These are phyloP conservation scores for Amauroascus verrucosus DNA, from an alignment of 2,329 filamentous ascomycete species.

Conservation along the genomic window DNA sequence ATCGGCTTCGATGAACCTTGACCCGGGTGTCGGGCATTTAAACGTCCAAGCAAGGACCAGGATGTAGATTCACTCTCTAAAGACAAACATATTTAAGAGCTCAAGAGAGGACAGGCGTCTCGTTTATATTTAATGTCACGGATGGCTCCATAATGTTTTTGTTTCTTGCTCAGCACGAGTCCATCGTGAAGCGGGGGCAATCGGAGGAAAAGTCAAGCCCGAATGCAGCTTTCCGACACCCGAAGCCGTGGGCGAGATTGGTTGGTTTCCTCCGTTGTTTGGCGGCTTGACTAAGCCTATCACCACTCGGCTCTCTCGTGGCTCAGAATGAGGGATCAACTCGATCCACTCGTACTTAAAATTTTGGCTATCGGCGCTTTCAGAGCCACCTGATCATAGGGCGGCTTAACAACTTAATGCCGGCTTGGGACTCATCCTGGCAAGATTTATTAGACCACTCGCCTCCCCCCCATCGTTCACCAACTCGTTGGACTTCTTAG, in stretches of 20 bases:
- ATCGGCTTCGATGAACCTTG: not conserved
- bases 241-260: constrained; percentile 8
- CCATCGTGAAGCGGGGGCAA: too few species aligned
- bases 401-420: constrained; percentile 1
- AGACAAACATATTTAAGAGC: not conserved
- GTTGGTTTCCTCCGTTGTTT: not conserved
- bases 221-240: not conserved
- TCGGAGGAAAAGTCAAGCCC: too few species aligned
- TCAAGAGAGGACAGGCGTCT: not conserved
- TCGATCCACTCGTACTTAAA: not conserved
- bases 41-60: not conserved
- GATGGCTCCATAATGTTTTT: too few species aligned
- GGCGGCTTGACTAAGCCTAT: constrained; percentile 9
- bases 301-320: not conserved
- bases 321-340: not conserved
- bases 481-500: too few species aligned
- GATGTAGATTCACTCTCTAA: not conserved
- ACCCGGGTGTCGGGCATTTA: constrained; percentile 1
- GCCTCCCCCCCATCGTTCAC: not conserved
- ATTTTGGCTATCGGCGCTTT: not conserved
- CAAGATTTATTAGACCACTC: not conserved
- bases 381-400: constrained; percentile 9
- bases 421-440: not conserved
- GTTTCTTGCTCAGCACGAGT: too few species aligned
- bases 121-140: too few species aligned